Conservation (phyloP, 192 early-diverging fungal genomes). For the Chytriomyces sp. region DNA sequence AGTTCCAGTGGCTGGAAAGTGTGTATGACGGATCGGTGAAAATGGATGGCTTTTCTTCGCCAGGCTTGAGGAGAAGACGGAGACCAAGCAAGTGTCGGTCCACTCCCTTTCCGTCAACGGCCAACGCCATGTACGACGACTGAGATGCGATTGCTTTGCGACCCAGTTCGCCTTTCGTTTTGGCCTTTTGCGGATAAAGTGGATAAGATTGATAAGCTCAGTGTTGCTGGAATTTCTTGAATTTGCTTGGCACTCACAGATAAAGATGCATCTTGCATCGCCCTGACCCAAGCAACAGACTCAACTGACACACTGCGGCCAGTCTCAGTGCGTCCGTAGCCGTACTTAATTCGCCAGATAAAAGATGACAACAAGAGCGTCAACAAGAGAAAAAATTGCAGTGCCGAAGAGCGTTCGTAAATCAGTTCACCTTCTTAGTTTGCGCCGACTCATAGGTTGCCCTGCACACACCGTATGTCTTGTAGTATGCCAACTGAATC, state of each 20-base stretch:
- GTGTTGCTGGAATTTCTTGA: background rate
- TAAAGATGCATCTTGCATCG: slow-evolving; percentile 75
- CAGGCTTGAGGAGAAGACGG: slow-evolving; percentile 71
- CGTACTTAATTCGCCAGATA: slow-evolving; percentile 60
- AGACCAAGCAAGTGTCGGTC: slow-evolving; percentile 93
- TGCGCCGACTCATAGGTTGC: slow-evolving; percentile 95
- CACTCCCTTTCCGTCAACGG: slow-evolving; percentile 82
- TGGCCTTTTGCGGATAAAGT: slow-evolving; percentile 9
- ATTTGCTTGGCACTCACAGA: background rate
- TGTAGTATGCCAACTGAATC: slow-evolving; percentile 95
- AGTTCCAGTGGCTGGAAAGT: slow-evolving; percentile 83
- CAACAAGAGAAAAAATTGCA: background rate
- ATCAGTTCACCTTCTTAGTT: slow-evolving; percentile 61
- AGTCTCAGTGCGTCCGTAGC: slow-evolving; percentile 93
- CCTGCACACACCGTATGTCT: slow-evolving; percentile 75
- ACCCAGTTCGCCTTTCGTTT: slow-evolving; percentile 71
- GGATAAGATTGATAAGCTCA: background rate
- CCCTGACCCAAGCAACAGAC: slow-evolving; percentile 78
- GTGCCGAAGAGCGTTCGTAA: background rate
- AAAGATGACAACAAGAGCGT: background rate
- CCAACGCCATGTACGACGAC: slow-evolving; percentile 76
- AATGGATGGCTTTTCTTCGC: slow-evolving; percentile 80
- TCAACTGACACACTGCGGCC: slow-evolving; percentile 81
- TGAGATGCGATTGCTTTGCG: slow-evolving; percentile 80
- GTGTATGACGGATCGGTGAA: slow-evolving; percentile 87